Conservation (phyloP, 164 flowering plant species). For the Sedum album region DNA sequence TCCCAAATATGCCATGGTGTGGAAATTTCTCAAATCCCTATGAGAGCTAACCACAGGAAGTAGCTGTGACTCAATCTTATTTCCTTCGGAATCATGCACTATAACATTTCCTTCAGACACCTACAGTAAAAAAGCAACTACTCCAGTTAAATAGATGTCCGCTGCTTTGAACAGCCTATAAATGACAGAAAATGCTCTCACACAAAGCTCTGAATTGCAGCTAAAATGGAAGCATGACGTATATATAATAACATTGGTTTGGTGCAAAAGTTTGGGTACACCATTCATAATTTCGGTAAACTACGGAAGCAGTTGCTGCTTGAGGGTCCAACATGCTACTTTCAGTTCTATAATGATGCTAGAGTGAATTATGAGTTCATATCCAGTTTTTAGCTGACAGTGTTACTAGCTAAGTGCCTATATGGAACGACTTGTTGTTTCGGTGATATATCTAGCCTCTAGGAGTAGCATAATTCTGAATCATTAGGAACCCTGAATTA, state of each 20-base stretch:
- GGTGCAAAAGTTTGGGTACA: not conserved
- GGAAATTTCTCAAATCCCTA: slow-evolving; percentile 33
- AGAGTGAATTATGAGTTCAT: not conserved
- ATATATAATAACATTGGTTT: not conserved
- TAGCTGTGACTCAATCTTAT: slow-evolving; percentile 59
- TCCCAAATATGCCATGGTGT: slow-evolving; percentile 66
- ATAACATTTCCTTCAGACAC: slow-evolving; percentile 41
- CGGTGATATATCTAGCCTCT: not conserved
- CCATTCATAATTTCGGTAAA: not conserved
- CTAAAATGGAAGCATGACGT: not conserved
- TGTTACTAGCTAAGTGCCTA: too few relatives aligned
- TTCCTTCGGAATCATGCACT: slow-evolving; percentile 69
- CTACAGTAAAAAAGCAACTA: slow-evolving; percentile 29
- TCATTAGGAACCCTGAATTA: too few relatives aligned
- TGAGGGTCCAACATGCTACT: not conserved
- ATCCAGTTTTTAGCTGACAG: not conserved
- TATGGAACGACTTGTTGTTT: too few relatives aligned
- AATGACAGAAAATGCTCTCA: not conserved
- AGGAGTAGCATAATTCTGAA: too few relatives aligned
- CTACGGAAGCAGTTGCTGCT: not conserved
- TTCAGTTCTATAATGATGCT: not conserved
- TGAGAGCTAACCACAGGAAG: slow-evolving; percentile 45
- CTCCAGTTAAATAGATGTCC: not conserved
- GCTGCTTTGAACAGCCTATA: not conserved
- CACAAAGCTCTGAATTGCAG: not conserved